Evolutionary conservation across 1,284 basidiomycete genomes (phyloP).

Genomic region (Athelia sp.): DNA sequence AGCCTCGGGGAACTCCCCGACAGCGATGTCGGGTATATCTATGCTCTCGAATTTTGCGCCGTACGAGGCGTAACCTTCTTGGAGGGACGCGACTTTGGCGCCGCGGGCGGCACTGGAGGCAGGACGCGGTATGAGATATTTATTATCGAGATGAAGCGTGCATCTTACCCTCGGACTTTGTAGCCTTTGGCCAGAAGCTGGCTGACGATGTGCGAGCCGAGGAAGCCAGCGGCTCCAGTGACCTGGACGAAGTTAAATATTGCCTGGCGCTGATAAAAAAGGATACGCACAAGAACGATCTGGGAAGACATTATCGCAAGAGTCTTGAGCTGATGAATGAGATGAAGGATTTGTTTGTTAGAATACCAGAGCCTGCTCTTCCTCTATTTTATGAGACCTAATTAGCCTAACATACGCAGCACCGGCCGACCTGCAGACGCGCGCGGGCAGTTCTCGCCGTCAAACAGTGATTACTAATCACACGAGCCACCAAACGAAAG

Average conservation of each 20-base stretch:
- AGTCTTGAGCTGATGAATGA: no score
- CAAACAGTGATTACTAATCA: no score
- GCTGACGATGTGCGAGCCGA: constrained; percentile 24
- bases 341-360: no score
- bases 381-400: no score
- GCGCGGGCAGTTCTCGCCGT: no score
- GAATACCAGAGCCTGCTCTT: no score
- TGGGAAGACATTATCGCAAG: no score
- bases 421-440: no score
- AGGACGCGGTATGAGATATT: not conserved
- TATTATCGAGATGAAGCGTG: not conserved
- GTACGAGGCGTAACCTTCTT: constrained; percentile 15
- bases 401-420: no score
- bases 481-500: no score
- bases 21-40: constrained; percentile 18
- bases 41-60: constrained; percentile 17
- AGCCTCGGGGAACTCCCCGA: not conserved
- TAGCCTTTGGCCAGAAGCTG: constrained; percentile 25
- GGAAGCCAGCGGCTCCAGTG: constrained; percentile 27
- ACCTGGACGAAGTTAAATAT: constrained; percentile 16
- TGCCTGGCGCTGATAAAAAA: no score
- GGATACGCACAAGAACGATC: no score
- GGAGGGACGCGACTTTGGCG: constrained; percentile 16
- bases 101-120: constrained; percentile 19
- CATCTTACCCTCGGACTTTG: constrained; percentile 22